These are phyloP conservation scores for Stropharia rugosoannulata DNA, from an alignment of 768 basidiomycete species.

Conservation along the genomic window DNA sequence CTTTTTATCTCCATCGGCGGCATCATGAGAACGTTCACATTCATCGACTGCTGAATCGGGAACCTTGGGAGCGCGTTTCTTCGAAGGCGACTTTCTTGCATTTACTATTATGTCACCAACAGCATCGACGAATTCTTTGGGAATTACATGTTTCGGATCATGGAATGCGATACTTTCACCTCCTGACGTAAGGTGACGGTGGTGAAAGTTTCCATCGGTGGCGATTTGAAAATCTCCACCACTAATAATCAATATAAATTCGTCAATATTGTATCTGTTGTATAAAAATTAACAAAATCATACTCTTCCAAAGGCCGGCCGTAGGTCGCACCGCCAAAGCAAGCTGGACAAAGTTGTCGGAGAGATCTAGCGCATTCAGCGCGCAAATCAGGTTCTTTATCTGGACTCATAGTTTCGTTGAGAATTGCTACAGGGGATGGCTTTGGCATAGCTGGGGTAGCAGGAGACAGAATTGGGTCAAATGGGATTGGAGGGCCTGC, in stretches of 20 bases:
- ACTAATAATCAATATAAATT: conserved; percentile 12
- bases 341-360: conserved; percentile 29
- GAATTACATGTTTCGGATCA: conserved; percentile 9
- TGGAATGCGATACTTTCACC: conserved; percentile 6
- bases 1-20: conserved; percentile 23
- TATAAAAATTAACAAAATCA: conserved; percentile 1
- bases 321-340: conserved; percentile 27
- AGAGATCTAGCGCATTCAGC: conserved; percentile 19
- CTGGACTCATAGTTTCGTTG: no score
- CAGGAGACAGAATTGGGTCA: background rate
- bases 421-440: background rate
- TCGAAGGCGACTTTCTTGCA: background rate
- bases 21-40: conserved; percentile 31
- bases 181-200: conserved; percentile 25
- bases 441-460: background rate
- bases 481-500: no score
- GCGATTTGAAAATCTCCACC: conserved; percentile 37
- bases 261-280: background rate
- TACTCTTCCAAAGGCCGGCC: conserved; percentile 20
- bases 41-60: conserved; percentile 32
- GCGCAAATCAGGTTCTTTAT: no score
- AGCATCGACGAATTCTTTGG: conserved; percentile 9
- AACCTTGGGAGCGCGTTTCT: conserved; percentile 15
- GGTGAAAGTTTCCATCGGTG: conserved; percentile 39
- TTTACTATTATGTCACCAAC: conserved; percentile 2